Evolutionary conservation across 176 grass and related monocot species (phyloP).

Genomic region (Lolium rigidum): DNA sequence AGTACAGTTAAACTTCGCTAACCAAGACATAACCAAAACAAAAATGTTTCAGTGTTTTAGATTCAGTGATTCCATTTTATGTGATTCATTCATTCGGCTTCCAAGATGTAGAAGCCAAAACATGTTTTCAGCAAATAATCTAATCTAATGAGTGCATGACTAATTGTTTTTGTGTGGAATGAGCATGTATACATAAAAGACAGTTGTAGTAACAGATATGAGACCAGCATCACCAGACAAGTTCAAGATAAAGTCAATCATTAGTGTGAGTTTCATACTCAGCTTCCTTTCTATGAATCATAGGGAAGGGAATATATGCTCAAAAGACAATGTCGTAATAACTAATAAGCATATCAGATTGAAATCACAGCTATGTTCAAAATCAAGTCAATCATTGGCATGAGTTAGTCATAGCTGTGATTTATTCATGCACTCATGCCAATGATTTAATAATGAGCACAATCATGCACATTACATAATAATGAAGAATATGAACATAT

Average conservation of each 20-base stretch:
- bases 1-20: not conserved
- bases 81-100: not conserved
- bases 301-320: not conserved
- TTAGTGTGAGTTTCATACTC: conserved; percentile 3
- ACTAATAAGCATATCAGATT: conserved; percentile 17
- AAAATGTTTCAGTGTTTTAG: not conserved
- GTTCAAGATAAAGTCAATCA: not conserved
- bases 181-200: not conserved
- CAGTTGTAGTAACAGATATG: conserved; percentile 5
- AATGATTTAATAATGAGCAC: not conserved
- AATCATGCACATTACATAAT: conserved; percentile 1
- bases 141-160: not conserved
- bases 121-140: not conserved
- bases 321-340: not conserved
- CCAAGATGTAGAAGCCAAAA: not conserved
- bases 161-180: conserved; percentile 8
- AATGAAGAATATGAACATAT: conserved; percentile 18
- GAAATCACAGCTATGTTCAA: not conserved
- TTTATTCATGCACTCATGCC: too few species aligned
- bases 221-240: not conserved
- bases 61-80: not conserved
- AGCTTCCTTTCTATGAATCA: not conserved
- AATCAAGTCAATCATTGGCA: conserved; percentile 6
- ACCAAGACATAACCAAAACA: not conserved
- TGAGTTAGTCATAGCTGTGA: not conserved